Base-by-base conservation (phyloP, 108 stramenopile genomes). In the Nitzschia sp. region DNA sequence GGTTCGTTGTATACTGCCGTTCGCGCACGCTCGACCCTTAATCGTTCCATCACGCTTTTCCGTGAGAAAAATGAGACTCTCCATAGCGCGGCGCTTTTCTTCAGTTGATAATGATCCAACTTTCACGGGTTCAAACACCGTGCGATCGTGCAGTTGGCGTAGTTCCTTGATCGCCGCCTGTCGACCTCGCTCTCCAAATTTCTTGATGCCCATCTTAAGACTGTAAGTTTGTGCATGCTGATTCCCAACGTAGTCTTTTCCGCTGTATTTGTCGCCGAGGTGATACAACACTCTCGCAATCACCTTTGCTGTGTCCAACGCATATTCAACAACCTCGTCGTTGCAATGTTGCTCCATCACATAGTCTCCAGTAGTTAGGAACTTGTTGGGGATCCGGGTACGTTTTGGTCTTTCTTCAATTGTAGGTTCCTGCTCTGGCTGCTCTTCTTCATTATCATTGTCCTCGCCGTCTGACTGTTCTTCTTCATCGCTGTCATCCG, bases 101-200 rank as follows among this genome's bases (percentile, higher is more conserved):
- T 60, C 13, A 0, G 55, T 3, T 2, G 72, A 71, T 51, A 86
- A 32, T 30, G 47, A 26, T 0, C 55, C 25, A 0, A 31, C 19
- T 1, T 77, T 13, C 0, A 77, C 23, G 26, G 79, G 82, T 17
- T 49, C 19, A 11, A 76, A 79, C 6, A 72, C 57, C 1, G 56
- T 45, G 15, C 72, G 36, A 31, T 70, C 78, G 33, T 82, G 68
- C 0, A 83, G 32, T 67, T 86, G 80, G 6, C 46, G 58, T 30
- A 78, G 35, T 42, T 84, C 83, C 31, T 83, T 77, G 11, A 25
- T 30, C 13, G 26, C 36, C n/a, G 64, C 74, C 23, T 49, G 32
- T 28, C 59, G 17, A 19, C 65, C 77, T 21, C 54, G 46, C 38
- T 74, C 56, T 21, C 32, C 46, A 51, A 58, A 67, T 49, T 23